Evolutionary conservation across 257 asterid genomes (phyloP).

Genomic region (Linaria vulgaris): DNA sequence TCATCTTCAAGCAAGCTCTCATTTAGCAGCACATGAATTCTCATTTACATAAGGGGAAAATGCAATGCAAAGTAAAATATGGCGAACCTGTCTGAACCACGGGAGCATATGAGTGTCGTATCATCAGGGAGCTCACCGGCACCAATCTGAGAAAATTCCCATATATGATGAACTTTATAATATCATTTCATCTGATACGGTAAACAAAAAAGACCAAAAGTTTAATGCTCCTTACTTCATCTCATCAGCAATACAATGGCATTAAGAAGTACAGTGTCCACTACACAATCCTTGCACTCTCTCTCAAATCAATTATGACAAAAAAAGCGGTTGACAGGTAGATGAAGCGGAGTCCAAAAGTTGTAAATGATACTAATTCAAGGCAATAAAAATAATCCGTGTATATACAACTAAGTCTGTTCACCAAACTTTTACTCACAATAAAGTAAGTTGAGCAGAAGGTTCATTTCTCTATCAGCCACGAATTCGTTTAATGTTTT

Average conservation of each 20-base stretch:
- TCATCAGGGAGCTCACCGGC: conserved; percentile 92
- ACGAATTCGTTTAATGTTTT: neutral
- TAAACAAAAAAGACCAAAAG: conserved; percentile 3
- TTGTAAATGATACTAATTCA: neutral
- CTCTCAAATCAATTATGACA: neutral
- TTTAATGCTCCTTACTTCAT: neutral
- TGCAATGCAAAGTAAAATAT: conserved; percentile 13
- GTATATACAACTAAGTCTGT: neutral
- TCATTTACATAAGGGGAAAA: conserved; percentile 1
- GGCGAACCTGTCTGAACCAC: conserved; percentile 86
- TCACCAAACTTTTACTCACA: neutral
- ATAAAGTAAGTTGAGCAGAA: neutral
- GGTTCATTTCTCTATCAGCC: conserved; percentile 6
- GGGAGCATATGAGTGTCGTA: conserved; percentile 83
- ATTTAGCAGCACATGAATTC: neutral
- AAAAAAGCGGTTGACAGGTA: neutral
- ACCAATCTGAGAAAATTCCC: conserved; percentile 64
- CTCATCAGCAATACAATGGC: neutral
- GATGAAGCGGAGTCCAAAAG: neutral
- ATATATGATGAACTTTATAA: conserved; percentile 25
- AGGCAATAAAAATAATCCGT: too few relatives aligned
- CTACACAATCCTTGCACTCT: conserved; percentile 2
- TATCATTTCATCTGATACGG: conserved; percentile 6
- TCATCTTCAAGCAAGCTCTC: too few relatives aligned
- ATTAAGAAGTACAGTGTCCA: conserved; percentile 9